Conservation (phyloP, 331 rosid genomes). For the Erythrophleum ivorense region DNA sequence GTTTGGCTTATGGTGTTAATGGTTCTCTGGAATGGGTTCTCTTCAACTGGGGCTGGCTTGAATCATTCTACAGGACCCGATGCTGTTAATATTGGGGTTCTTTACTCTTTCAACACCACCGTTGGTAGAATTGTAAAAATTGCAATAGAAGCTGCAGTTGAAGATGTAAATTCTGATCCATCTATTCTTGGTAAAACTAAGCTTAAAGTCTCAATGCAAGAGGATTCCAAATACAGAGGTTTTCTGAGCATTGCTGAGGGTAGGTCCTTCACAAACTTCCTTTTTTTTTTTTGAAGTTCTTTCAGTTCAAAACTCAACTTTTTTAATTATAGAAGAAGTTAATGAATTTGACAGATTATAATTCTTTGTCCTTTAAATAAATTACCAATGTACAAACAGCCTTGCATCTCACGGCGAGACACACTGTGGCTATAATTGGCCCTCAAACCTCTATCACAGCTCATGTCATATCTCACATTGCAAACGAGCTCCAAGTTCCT, state of each 20-base stretch:
- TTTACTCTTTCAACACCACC: conserved; percentile 56
- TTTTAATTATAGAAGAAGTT: not conserved
- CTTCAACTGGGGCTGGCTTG: conserved; percentile 43
- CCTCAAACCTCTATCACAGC: conserved; percentile 89
- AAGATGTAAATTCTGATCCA: conserved; percentile 78
- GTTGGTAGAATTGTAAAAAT: conserved; percentile 58
- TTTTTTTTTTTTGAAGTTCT: not conserved
- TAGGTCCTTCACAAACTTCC: conserved; percentile 47
- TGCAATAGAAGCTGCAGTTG: conserved; percentile 65
- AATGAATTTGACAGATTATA: conserved; percentile 3
- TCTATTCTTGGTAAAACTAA: conserved; percentile 61
- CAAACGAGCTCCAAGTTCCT: conserved; percentile 92
- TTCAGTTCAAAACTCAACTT: not conserved
- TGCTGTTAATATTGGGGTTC: conserved; percentile 62
- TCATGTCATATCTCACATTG: conserved; percentile 87
- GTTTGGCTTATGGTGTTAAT: conserved; percentile 55
- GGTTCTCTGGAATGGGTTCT: conserved; percentile 47
- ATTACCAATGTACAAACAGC: conserved; percentile 51
- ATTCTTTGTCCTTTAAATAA: conserved; percentile 30
- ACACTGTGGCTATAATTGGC: conserved; percentile 89
- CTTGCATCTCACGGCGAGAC: conserved; percentile 73
- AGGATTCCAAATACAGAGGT: conserved; percentile 73
- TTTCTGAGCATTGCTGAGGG: conserved; percentile 86
- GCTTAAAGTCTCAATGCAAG: conserved; percentile 54
- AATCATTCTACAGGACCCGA: conserved; percentile 57